These are phyloP conservation scores for Cyclocybe aegerita DNA, from an alignment of 768 basidiomycete genomes.

Conservation along the genomic window DNA sequence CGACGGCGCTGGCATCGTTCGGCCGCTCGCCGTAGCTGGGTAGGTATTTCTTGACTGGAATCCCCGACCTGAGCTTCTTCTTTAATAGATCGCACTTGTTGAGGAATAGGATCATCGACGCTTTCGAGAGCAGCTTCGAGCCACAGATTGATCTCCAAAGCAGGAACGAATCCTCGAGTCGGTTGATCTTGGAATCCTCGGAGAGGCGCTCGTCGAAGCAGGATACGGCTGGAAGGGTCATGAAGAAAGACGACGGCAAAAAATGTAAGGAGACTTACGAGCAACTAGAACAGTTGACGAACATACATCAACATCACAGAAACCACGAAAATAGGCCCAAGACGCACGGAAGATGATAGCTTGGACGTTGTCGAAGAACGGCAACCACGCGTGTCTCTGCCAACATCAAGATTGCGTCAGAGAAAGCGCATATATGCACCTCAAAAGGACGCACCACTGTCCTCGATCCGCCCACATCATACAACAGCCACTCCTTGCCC, in stretches of 20 bases:
- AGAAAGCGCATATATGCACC: background rate
- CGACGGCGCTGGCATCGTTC: slow-evolving; percentile 53
- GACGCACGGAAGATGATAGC: slow-evolving; percentile 74
- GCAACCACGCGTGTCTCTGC: slow-evolving; percentile 71
- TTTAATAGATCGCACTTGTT: slow-evolving; percentile 73
- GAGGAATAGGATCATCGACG: slow-evolving; percentile 68
- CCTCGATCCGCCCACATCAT: slow-evolving; percentile 69
- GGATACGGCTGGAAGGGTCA: slow-evolving; percentile 33
- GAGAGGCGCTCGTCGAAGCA: slow-evolving; percentile 44
- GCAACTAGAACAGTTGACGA: slow-evolving; percentile 36
- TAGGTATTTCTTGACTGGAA: slow-evolving; percentile 51
- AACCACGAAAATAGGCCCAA: slow-evolving; percentile 26
- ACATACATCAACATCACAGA: slow-evolving; percentile 2
- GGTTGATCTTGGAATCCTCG: slow-evolving; percentile 64
- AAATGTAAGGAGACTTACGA: slow-evolving; percentile 43
- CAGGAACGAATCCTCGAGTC: slow-evolving; percentile 70
- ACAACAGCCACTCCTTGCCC: slow-evolving; percentile 61
- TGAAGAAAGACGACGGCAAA: slow-evolving; percentile 20
- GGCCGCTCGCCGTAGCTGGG: slow-evolving; percentile 61
- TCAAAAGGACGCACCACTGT: slow-evolving; percentile 39
- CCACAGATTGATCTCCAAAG: slow-evolving; percentile 67
- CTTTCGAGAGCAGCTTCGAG: slow-evolving; percentile 55
- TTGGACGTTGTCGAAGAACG: slow-evolving; percentile 71
- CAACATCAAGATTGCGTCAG: background rate
- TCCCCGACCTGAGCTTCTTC: slow-evolving; percentile 44